Conservation (phyloP, 1,284 basidiomycete genomes). For the Boletus sp. region DNA sequence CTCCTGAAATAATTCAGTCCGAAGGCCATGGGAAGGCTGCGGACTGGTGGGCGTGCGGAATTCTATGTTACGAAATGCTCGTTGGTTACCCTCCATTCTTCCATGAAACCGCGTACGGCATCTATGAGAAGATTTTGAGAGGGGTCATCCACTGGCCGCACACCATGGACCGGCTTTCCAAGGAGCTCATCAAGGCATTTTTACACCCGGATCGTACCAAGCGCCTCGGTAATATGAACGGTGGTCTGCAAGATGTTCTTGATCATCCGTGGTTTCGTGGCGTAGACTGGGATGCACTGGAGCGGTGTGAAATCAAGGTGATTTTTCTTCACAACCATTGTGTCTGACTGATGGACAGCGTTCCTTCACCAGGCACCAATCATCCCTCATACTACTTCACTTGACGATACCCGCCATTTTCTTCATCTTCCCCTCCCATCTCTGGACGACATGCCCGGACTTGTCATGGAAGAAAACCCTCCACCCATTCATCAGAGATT, state of each 20-base stretch:
- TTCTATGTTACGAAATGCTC: constrained; percentile 97
- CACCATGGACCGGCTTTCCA: constrained; percentile 77
- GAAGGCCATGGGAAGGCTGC: constrained; percentile 98
- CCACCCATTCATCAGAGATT: constrained; percentile 56
- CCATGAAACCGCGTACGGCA: constrained; percentile 89
- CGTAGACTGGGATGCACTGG: constrained; percentile 83
- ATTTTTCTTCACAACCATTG: constrained; percentile 18
- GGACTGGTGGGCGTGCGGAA: constrained; percentile 98
- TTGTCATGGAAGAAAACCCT: constrained; percentile 57
- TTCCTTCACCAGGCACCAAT: constrained; percentile 62
- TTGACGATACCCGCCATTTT: constrained; percentile 80
- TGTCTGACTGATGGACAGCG: constrained; percentile 12
- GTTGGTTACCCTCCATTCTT: constrained; percentile 93
- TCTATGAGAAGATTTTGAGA: constrained; percentile 91
- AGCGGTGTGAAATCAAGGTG: constrained; percentile 74
- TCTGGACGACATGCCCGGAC: constrained; percentile 72
- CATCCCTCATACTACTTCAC: constrained; percentile 70
- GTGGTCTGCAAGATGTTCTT: constrained; percentile 87
- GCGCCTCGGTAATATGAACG: constrained; percentile 92
- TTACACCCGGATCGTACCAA: constrained; percentile 91
- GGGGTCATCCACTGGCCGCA: constrained; percentile 93
- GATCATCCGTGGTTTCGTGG: constrained; percentile 96
- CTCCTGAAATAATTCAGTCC: constrained; percentile 93
- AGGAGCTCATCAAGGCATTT: constrained; percentile 78
- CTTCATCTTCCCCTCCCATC: constrained; percentile 71